Evolutionary conservation across 495 filamentous ascomycete species (phyloP), one percentile per base, ranked within the genome.

Genomic region (Penicillium fimorum): DNA sequence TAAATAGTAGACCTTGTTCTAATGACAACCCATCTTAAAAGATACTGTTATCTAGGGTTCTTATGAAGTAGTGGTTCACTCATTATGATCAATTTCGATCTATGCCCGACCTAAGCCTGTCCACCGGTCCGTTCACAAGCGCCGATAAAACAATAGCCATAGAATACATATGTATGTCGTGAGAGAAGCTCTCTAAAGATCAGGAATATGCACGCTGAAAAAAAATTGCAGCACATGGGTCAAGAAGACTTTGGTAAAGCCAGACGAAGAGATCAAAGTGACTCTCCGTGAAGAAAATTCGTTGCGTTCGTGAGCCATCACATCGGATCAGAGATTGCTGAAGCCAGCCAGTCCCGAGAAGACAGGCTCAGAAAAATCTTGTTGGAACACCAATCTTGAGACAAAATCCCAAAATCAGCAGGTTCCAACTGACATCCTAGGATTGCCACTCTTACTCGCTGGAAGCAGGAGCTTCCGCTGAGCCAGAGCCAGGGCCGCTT

Each of bases 241-340:
- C 51, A 60, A 59, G 56, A 64, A 63, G 57, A 62, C 70, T 71
- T 69, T 63, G 51, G 53, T 42, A 59, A 51, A 59, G 53, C 52
- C 32, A 54, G 52, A 47, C 32, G 57, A 57, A 57, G 53, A 63
- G 44, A 53, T 59, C 47, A 53, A 54, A 37, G 32, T 53, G 44
- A 50, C 56, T 54, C 62, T 62, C 43, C 58, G 46, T 63, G 60
- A 65, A 71, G 61, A 68, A 72, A 70, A 74, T 74, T 75, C 75
- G 70, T 76, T 69, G 69, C 70, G 68, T 71, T 77, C 75, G 68
- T 77, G 62, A 74, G 70, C 72, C 71, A 67, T 75, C 64, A 72
- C 67, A 69, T 68, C 69, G 66, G 61, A 70, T 53, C 63, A 61
- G 64, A 30, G 60, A 55, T 42, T 50, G 43, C 20, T 48, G 52